Evolutionary conservation across 2,329 filamentous ascomycete genomes (phyloP), one percentile per base, ranked within the genome.

Genomic region (Claviceps pusilla): DNA sequence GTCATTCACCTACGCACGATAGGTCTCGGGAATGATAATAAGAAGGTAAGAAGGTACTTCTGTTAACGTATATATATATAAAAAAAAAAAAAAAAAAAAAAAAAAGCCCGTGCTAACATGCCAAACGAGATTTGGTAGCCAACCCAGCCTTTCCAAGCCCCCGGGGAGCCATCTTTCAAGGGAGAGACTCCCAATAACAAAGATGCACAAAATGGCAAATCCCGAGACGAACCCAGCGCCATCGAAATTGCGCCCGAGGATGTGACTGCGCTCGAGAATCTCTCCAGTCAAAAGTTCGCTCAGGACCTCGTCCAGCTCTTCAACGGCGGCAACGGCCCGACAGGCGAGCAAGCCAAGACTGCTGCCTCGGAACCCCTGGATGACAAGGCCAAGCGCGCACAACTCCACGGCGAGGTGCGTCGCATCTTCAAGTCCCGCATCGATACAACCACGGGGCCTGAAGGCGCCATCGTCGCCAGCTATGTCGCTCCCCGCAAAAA

Each of bases 381-480:
- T 1, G 76, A 79, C 61, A 70, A 75, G 54, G 61, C 65, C 29
- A 66, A 71, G 57, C 73, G 76, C 31, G 71, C 70, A 28, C 65
- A 70, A 39, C 68, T 80, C 6, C 79, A 82, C 61, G 73, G 76
- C 63, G 75, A 79, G 73, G 73, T 95, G 48, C 86, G 90, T 31
- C 83, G 84, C 45, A 84, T 95, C 57, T 95, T 95, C 67, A 73
- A 75, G n/a, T 84, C 83, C 3, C 78, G 80, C 54, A 76, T 95
- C 51, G 87, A 95, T 55, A 94, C 88, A 1, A 75, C 74, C 19
- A 94, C 89, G 2, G 70, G 74, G 45, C 64, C 65, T 24, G 65
- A 68, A 4, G 76, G 76, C 48, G 79, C 84, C 57, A 81, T 84
- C 56, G 79, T 87, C 49, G 86, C 87, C 31, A 75, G 75, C 7